These are phyloP conservation scores for Boletus rubroflammeus DNA, from an alignment of 768 basidiomycete species.

Conservation along the genomic window DNA sequence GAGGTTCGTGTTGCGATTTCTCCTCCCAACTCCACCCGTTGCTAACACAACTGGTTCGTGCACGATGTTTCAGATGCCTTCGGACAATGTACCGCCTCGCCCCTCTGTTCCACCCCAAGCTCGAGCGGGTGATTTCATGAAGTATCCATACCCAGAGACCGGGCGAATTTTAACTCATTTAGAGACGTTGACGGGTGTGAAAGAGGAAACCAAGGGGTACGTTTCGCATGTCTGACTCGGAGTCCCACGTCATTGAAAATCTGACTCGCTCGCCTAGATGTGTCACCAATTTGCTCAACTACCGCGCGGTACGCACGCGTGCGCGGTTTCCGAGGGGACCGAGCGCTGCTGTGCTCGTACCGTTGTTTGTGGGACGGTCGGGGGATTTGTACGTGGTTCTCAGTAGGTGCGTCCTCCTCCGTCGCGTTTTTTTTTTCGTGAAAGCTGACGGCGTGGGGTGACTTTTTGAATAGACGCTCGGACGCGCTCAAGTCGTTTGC, in stretches of 20 bases:
- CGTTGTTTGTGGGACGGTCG: slow-evolving; percentile 76
- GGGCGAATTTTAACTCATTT: slow-evolving; percentile 7
- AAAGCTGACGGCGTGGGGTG: not conserved
- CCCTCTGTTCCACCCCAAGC: not conserved
- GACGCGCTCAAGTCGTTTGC: slow-evolving; percentile 71
- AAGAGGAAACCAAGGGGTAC: slow-evolving; percentile 24
- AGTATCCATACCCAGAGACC: slow-evolving; percentile 16
- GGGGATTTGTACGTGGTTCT: slow-evolving; percentile 85
- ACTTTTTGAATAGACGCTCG: slow-evolving; percentile 59
- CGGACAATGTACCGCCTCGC: slow-evolving; percentile 3
- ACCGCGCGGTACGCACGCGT: slow-evolving; percentile 25
- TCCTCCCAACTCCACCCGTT: not conserved
- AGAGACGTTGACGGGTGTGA: slow-evolving; percentile 8
- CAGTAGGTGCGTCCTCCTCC: slow-evolving; percentile 55
- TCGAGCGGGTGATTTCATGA: slow-evolving; percentile 12
- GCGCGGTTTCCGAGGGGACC: slow-evolving; percentile 52
- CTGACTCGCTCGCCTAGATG: too few relatives aligned
- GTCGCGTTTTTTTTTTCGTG: not conserved
- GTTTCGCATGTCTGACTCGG: too few relatives aligned
- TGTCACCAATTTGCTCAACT: slow-evolving; percentile 23
- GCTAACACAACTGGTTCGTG: not conserved
- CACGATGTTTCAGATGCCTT: slow-evolving; percentile 9
- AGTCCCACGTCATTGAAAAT: too few relatives aligned
- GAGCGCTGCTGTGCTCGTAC: slow-evolving; percentile 76
- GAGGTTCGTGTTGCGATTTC: not conserved